Evolutionary conservation across 257 asterid species (phyloP).

Genomic region (Gentiana macrophylla): DNA sequence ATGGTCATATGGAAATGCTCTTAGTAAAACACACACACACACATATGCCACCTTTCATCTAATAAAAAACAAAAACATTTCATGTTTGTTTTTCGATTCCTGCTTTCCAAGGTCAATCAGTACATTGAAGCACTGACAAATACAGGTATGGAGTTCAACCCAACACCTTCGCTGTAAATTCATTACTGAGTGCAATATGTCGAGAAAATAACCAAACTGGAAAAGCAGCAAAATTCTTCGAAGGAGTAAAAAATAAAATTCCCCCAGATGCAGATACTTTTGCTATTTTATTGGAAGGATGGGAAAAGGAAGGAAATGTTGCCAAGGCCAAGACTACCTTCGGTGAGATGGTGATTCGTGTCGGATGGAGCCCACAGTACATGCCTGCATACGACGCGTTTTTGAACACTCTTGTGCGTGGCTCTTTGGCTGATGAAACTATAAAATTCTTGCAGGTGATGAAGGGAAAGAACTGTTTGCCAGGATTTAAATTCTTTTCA

Average conservation of each 20-base stretch:
- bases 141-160: constrained; percentile 66
- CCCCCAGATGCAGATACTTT: constrained; percentile 58
- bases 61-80: background rate
- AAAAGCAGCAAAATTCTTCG: constrained; percentile 50
- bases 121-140: constrained; percentile 23
- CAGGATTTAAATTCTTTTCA: constrained; percentile 64
- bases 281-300: constrained; percentile 66
- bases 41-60: too few relatives aligned
- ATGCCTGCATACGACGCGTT: constrained; percentile 57
- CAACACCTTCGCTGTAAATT: constrained; percentile 49
- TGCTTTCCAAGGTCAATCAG: background rate
- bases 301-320: constrained; percentile 66
- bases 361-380: constrained; percentile 59
- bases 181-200: constrained; percentile 68
- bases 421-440: constrained; percentile 44
- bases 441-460: constrained; percentile 59
- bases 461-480: constrained; percentile 59
- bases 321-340: constrained; percentile 51
- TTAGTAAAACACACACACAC: too few relatives aligned
- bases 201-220: constrained; percentile 40
- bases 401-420: constrained; percentile 48
- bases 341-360: constrained; percentile 61
- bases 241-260: constrained; percentile 35
- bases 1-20: too few relatives aligned
- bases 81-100: background rate